Percentiles rank a stretch among this genome's conserved stretches.
These are phyloP conservation scores for Chytriomyces sp. DNA, from an alignment of 192 early-diverging fungal species.

Conservation along the genomic window DNA sequence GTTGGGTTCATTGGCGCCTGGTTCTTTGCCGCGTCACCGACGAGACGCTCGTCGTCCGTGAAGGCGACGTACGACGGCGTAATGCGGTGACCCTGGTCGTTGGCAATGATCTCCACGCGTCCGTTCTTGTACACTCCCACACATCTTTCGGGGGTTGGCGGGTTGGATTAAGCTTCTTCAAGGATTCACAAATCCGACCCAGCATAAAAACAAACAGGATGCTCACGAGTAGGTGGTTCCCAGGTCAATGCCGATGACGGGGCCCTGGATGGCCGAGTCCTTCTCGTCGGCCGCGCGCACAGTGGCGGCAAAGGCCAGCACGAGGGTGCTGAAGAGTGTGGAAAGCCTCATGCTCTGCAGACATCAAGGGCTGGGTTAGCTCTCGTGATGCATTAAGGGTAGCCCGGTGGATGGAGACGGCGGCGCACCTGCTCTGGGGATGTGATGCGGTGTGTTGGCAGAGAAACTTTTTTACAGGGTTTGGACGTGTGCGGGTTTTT, in stretches of 20 bases:
- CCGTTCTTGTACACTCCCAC: conserved; percentile 93
- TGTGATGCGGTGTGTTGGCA: background rate
- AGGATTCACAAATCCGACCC: background rate
- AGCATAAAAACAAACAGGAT: background rate
- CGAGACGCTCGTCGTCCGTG: conserved; percentile 87
- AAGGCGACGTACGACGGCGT: conserved; percentile 95
- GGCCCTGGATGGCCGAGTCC: conserved; percentile 35
- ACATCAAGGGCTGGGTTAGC: background rate
- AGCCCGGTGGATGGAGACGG: too few relatives aligned
- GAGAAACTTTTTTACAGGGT: background rate
- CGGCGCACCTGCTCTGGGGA: too few relatives aligned
- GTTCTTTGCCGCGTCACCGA: conserved; percentile 96
- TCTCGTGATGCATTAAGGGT: background rate
- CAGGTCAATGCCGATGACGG: conserved; percentile 90
- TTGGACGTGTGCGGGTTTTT: background rate
- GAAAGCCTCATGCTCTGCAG: background rate
- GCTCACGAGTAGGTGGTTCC: conserved; percentile 76
- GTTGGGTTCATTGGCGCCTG: conserved; percentile 85
- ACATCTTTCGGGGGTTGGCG: conserved; percentile 75
- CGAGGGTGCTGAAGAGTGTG: conserved; percentile 1
- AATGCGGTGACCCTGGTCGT: conserved; percentile 95
- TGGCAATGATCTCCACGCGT: conserved; percentile 96
- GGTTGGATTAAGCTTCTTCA: background rate
- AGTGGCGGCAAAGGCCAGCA: conserved; percentile 12
- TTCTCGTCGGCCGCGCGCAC: conserved; percentile 13